Evolutionary conservation across 148 eudicot species (phyloP).

Genomic region (Drosera capensis): DNA sequence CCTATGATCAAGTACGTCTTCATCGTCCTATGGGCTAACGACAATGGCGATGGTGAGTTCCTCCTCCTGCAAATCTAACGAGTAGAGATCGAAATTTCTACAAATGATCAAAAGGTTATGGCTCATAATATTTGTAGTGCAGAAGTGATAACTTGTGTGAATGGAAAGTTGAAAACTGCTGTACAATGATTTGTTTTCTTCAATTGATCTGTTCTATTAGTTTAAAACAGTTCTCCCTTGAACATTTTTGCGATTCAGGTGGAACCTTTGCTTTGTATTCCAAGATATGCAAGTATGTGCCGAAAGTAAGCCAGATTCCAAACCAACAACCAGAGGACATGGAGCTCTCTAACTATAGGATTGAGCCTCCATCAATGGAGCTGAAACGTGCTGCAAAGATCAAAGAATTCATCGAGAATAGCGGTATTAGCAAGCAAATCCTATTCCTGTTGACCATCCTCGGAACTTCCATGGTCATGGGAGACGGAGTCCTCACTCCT

Average conservation of each 20-base stretch:
- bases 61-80: no score
- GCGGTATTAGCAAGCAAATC: slow-evolving; percentile 8
- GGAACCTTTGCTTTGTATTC: slow-evolving; percentile 31
- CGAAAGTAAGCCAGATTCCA: slow-evolving; percentile 13
- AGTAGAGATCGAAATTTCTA: no score
- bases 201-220: no score
- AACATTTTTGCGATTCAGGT: no score
- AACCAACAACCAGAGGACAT: not conserved
- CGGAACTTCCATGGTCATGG: slow-evolving; percentile 28
- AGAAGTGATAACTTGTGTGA: no score
- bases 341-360: not conserved
- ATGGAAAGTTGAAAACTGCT: no score
- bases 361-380: not conserved
- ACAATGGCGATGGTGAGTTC: slow-evolving; percentile 30
- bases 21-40: slow-evolving; percentile 27
- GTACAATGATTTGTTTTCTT: no score
- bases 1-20: slow-evolving; percentile 28
- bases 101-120: no score
- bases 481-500: slow-evolving; percentile 27
- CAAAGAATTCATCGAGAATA: slow-evolving; percentile 15
- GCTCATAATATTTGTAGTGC: no score
- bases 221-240: no score
- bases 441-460: slow-evolving; percentile 19
- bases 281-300: slow-evolving; percentile 18
- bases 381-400: not conserved